A percentile compares a stretch with the other conserved stretches of the same genome.
These are phyloP conservation scores for Paspalum vaginatum DNA, from an alignment of 176 grass and related monocot genomes.

Conservation along the genomic window DNA sequence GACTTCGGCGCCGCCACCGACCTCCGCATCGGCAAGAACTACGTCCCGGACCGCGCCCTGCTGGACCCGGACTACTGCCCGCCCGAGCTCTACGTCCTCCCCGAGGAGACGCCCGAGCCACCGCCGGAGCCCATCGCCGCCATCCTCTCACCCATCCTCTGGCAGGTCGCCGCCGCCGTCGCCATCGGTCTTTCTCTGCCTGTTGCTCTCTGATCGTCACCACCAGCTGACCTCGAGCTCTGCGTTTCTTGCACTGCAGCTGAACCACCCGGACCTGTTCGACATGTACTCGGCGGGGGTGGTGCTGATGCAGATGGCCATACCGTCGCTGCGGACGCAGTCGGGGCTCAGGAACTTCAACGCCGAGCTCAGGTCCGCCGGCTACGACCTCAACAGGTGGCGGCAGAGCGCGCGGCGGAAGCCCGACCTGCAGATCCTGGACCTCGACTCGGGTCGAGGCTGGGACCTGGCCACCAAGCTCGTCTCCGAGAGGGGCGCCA, in stretches of 20 bases:
- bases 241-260: conserved; percentile 43
- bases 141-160: conserved; percentile 92
- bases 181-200: too few species aligned
- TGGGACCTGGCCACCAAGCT: conserved; percentile 99
- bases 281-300: conserved; percentile 99
- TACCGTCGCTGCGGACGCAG: conserved; percentile 61
- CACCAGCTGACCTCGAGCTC: too few species aligned
- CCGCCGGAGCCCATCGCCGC: conserved; percentile 89
- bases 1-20: conserved; percentile 97
- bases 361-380: conserved; percentile 70
- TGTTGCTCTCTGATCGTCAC: background rate
- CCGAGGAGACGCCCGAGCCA: conserved; percentile 81
- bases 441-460: conserved; percentile 76
- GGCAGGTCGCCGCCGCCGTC: conserved; percentile 52
- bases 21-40: conserved; percentile 98
- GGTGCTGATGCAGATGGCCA: conserved; percentile 94
- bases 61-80: conserved; percentile 94
- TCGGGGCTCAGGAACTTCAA: conserved; percentile 93
- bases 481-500: conserved; percentile 66
- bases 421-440: conserved; percentile 74
- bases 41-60: conserved; percentile 69
- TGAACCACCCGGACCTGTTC: conserved; percentile 92
- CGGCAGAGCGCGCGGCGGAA: conserved; percentile 54
- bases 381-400: conserved; percentile 91
- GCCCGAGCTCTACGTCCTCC: conserved; percentile 94